Evolutionary conservation across 192 early-diverging fungal species (phyloP).

Genomic region (Lobosporangium transversale): DNA sequence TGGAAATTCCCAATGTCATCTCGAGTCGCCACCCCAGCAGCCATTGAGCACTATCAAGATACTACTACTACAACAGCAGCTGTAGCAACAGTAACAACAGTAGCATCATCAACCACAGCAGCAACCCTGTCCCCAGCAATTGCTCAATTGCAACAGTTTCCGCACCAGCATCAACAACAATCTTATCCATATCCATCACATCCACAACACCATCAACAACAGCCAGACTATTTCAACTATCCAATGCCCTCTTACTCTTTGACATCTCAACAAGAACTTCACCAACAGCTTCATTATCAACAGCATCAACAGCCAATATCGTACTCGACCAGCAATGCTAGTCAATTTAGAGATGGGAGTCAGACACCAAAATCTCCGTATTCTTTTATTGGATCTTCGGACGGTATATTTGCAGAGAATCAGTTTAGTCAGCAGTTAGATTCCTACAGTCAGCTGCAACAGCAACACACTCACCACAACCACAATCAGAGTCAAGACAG

Average conservation of each 20-base stretch:
- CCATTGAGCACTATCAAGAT: conserved; percentile 17
- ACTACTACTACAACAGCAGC: no score
- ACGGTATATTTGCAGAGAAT: conserved; percentile 11
- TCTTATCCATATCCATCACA: no score
- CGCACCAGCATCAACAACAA: conserved; percentile 7
- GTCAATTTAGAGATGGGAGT: conserved; percentile 24
- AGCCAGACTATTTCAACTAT: conserved; percentile 42
- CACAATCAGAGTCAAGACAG: conserved; percentile 50
- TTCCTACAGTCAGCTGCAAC: not conserved
- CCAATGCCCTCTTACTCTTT: conserved; percentile 19
- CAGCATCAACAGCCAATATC: conserved; percentile 13
- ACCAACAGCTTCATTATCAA: conserved; percentile 11
- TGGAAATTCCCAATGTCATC: conserved; percentile 49
- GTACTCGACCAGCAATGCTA: not conserved
- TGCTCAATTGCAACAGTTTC: conserved; percentile 21
- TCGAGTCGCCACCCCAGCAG: conserved; percentile 36
- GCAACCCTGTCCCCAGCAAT: conserved; percentile 18
- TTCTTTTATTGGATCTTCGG: conserved; percentile 24
- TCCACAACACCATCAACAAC: conserved; percentile 2
- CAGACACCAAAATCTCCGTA: conserved; percentile 46
- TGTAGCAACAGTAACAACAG: no score
- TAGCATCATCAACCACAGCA: no score
- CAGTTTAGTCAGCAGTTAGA: conserved; percentile 1
- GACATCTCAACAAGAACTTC: conserved; percentile 18
- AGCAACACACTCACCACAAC: conserved; percentile 30